Evolutionary conservation across 1,284 basidiomycete genomes (phyloP), one percentile per base, ranked within the genome.

Genomic region (Moesziomyces sp.): DNA sequence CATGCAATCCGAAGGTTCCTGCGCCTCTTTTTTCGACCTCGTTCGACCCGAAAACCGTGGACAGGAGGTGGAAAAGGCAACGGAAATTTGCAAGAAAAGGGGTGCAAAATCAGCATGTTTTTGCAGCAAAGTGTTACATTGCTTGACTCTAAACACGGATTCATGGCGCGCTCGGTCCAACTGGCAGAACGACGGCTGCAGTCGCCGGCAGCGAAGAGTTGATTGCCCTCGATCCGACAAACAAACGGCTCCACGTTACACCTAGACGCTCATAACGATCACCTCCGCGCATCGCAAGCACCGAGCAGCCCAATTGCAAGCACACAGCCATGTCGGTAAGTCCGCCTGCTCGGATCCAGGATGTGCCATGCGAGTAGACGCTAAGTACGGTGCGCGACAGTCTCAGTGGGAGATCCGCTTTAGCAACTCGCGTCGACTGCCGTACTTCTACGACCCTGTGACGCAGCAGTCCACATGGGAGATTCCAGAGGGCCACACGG

Each of bases 391-490:
- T 19, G 26, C 19, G 21, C 19, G 21, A 26, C 48, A 71, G 68
- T 66, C 69, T 48, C 62, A 70, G 47, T 83, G 81, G 81, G 80
- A 83, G 63, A 70, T 83, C n/a, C 75, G 81, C 21, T 82, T 94
- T 87, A 95, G 93, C 58, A 90, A 86, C 83, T 91, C 93, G 54
- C 90, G 90, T 77, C 86, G 88, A 56, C 85, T 93, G 48, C 92
- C 93, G 5, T 99, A 99, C 88, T 99, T 91, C 86, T 96, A 90
- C 89, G 92, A 97, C 85, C 78, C 86, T 21, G 82, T 87, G 24
- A 91, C 91, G 28, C 87, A 88, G 57, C 84, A 89, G 76, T 97
- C 95, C 3, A 87, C 86, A 58, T 99, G 97, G 97, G 91, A 94
- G 7, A 78, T 88, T 0, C 97, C 96, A 2, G 52, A 87, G 0